phyloP scores from a whole-genome alignment of 2,329 filamentous ascomycete genomes.

The Thermoascus crustaceus region DNA sequence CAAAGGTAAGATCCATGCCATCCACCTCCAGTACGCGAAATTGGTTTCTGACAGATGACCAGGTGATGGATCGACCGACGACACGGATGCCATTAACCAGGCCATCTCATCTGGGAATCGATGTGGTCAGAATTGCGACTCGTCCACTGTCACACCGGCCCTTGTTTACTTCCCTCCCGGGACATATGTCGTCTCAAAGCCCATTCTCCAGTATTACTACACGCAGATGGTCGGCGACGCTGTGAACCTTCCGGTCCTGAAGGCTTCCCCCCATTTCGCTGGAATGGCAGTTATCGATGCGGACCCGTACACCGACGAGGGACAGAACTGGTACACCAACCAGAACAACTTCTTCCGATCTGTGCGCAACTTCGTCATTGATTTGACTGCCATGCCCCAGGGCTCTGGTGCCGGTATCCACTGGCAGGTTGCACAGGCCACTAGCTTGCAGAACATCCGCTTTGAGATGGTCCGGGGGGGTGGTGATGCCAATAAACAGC shows the following conservation, averaged over 20 bases:
- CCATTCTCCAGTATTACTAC: conserved; percentile 83
- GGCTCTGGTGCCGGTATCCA: conserved; percentile 62
- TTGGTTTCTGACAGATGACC: conserved; percentile 22
- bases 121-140: conserved; percentile 75
- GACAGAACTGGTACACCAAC: conserved; percentile 69
- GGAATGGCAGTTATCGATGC: conserved; percentile 87
- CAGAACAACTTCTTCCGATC: conserved; percentile 79
- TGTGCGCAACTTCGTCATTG: conserved; percentile 73
- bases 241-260: conserved; percentile 61
- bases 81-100: conserved; percentile 79
- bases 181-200: conserved; percentile 71
- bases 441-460: conserved; percentile 69
- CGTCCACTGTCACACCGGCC: conserved; percentile 72
- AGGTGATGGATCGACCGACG: conserved; percentile 64
- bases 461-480: conserved; percentile 69
- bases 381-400: conserved; percentile 58
- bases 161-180: conserved; percentile 88
- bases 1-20: conserved; percentile 47
- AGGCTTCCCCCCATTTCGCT: conserved; percentile 61
- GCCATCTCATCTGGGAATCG: conserved; percentile 71
- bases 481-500: conserved; percentile 57
- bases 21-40: background rate
- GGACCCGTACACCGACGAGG: conserved; percentile 66
- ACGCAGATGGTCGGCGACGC: conserved; percentile 86
- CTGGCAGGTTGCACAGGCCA: conserved; percentile 81